Base-by-base conservation (phyloP, 2,329 filamentous ascomycete species). In the Pseudocercospora vitis region DNA sequence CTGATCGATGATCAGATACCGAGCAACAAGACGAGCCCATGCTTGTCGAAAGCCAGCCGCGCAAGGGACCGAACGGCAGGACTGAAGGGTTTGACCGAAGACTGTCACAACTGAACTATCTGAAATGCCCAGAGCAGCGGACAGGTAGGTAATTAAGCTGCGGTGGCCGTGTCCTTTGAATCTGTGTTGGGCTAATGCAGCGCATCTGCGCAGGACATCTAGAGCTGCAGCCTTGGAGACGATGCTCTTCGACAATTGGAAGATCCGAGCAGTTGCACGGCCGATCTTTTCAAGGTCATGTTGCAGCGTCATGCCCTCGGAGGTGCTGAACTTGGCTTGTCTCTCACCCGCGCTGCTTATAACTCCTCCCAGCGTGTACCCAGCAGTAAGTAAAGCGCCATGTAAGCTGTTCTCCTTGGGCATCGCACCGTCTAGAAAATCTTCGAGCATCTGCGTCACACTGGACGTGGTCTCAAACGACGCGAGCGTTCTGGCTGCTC, bases 401-500 rank as follows among this genome's bases (percentile, higher is more conserved):
- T 73, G 71, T 7, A 65, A 24, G 6, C 53, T 56, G 44, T 73
- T 73, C 26, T 68, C 63, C 5, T 35, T 33, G 4, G 63, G 50
- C 7, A 62, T 42, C 3, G 37, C 18, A n/a, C 54, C 50, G 5
- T 62, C 40, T 11, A 55, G 50, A 11, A 26, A 3, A 16, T 48
- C 19, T n/a, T 37, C 52, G 11, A 42, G n/a, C 7, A 18, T 31
- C 14, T 28, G 42, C 6, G 26, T 7, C 7, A 56, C 21, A n/a
- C 45, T 35, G 9, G 19, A 26, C 7, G 35, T 14, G 1, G 49
- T 18, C 21, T 67, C 55, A 7, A 78, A 57, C 4, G 69, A 66
- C 2, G 73, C 72, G 9, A 89, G 75, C 0, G 88, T 89, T 12
- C 87, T 79, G 0, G 89, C 88, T 0, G 89, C 87, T 68, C 91